A percentile compares a stretch with the other conserved stretches of the same genome.
phyloP scores from a whole-genome alignment of 2,329 filamentous ascomycete species.

The Coleophoma crateriformis region DNA sequence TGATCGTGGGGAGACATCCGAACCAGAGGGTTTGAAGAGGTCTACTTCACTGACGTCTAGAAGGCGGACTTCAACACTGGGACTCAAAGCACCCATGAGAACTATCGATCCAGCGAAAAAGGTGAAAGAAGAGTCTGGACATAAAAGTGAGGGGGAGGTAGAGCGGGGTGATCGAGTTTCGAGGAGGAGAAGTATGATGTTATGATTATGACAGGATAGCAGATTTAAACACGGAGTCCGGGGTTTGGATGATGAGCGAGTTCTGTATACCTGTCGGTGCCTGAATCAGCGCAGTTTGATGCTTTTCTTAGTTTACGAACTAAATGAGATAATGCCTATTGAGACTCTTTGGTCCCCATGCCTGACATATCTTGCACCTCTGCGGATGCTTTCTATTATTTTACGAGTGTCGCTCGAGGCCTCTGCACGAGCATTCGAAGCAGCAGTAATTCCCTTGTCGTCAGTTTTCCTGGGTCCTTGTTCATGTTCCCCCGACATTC shows the following conservation, averaged over 20 bases:
- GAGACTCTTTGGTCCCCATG: conserved; percentile 8
- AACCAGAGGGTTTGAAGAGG: conserved; percentile 14
- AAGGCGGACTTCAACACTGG: conserved; percentile 23
- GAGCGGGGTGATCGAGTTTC: conserved; percentile 20
- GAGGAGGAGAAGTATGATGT: conserved; percentile 29
- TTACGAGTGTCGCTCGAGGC: background rate
- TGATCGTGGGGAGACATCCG: conserved; percentile 18
- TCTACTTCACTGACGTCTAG: conserved; percentile 6
- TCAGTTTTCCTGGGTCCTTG: too few relatives aligned
- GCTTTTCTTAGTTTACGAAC: conserved; percentile 9
- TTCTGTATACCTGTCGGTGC: conserved; percentile 10
- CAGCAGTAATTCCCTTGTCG: too few relatives aligned
- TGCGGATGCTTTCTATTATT: background rate
- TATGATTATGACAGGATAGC: conserved; percentile 19
- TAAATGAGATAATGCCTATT: conserved; percentile 24
- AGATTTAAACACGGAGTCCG: conserved; percentile 6
- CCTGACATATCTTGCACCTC: too few relatives aligned
- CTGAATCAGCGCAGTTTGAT: conserved; percentile 4
- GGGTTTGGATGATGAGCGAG: conserved; percentile 14
- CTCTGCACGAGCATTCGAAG: too few relatives aligned
- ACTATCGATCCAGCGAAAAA: conserved; percentile 6
- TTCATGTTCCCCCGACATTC: conserved; percentile 38
- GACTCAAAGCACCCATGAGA: conserved; percentile 9
- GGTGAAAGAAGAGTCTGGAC: conserved; percentile 11
- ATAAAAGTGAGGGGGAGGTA: conserved; percentile 14